A percentile compares a stretch with the other conserved stretches of the same genome.
Conservation (phyloP, 2,329 filamentous ascomycete genomes). For the Xylariales sp. region DNA sequence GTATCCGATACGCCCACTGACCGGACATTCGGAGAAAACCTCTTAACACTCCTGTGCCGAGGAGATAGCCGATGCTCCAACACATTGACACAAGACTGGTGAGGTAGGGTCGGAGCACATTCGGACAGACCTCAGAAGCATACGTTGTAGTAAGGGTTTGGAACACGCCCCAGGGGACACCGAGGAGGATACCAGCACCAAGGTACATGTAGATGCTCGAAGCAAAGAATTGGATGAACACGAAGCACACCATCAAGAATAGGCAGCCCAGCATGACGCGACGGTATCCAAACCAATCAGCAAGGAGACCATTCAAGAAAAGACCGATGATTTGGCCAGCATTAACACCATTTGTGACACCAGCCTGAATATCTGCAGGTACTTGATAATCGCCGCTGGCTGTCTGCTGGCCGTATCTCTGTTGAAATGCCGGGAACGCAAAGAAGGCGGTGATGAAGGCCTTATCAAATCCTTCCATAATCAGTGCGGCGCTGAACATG, state of each 20-base stretch:
- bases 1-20: slow-evolving; percentile 45
- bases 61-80: slow-evolving; percentile 52
- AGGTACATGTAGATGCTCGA: slow-evolving; percentile 30
- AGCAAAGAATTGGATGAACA: slow-evolving; percentile 52
- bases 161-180: slow-evolving; percentile 50
- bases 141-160: slow-evolving; percentile 49
- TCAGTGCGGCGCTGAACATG: slow-evolving; percentile 38
- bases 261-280: slow-evolving; percentile 44
- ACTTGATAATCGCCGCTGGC: slow-evolving; percentile 37
- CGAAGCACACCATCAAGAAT: slow-evolving; percentile 40
- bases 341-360: slow-evolving; percentile 46
- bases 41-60: slow-evolving; percentile 42
- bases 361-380: slow-evolving; percentile 53
- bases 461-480: slow-evolving; percentile 50
- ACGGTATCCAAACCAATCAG: slow-evolving; percentile 47
- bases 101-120: slow-evolving; percentile 45
- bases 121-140: slow-evolving; percentile 47
- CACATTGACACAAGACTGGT: slow-evolving; percentile 54
- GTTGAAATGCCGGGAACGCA: slow-evolving; percentile 38
- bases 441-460: slow-evolving; percentile 45
- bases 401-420: slow-evolving; percentile 38
- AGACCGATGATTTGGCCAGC: slow-evolving; percentile 53
- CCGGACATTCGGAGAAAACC: slow-evolving; percentile 32
- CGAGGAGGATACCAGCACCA: slow-evolving; percentile 16
- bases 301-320: slow-evolving; percentile 46